Conservation (phyloP, 106 monocot species). For the Alisma plantagoaquatica region DNA sequence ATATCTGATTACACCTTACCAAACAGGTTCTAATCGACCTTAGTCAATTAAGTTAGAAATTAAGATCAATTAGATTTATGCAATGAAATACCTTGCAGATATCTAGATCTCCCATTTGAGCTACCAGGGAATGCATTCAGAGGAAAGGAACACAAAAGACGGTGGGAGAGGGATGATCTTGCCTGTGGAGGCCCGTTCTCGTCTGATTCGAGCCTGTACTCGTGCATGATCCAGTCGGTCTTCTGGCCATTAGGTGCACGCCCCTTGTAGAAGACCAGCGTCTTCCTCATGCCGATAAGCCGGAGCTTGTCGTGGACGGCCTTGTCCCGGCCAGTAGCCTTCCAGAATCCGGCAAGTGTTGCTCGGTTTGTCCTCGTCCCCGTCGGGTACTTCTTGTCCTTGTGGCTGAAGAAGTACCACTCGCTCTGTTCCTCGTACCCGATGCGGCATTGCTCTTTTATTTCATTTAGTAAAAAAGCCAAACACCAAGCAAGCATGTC, state of each 20-base stretch:
- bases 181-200: slow-evolving; percentile 64
- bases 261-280: slow-evolving; percentile 88
- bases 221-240: slow-evolving; percentile 94
- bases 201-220: slow-evolving; percentile 73
- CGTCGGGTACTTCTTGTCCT: slow-evolving; percentile 93
- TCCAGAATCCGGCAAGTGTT: slow-evolving; percentile 83
- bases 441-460: no score
- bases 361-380: slow-evolving; percentile 84
- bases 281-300: slow-evolving; percentile 90
- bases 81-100: no score
- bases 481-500: no score
- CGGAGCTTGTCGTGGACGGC: slow-evolving; percentile 46
- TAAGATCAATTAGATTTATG: no score
- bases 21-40: no score
- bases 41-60: no score
- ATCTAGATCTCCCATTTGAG: no score
- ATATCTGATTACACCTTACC: no score
- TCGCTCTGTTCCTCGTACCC: slow-evolving; percentile 68
- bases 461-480: no score
- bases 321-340: slow-evolving; percentile 82
- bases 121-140: no score
- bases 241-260: slow-evolving; percentile 86
- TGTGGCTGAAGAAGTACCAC: slow-evolving; percentile 99
- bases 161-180: no score
- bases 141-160: no score